Conservation (phyloP, 1,284 basidiomycete species). For the Ganoderma leucocontextum region DNA sequence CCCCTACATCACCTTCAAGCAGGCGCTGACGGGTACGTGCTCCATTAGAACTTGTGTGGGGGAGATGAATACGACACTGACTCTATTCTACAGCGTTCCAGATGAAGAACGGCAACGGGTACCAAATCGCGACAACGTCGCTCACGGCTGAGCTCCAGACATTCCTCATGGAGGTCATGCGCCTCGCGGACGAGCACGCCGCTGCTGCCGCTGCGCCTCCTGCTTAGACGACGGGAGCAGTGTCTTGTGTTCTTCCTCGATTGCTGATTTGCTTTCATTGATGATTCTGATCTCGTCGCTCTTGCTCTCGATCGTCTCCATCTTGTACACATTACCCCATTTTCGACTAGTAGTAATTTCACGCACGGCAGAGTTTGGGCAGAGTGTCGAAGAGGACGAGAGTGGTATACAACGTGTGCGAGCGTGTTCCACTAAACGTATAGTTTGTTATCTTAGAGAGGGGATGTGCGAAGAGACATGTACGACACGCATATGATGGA, state of each 20-base stretch:
- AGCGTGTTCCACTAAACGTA: slow-evolving; percentile 1
- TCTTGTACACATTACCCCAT: slow-evolving; percentile 25
- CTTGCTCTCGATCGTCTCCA: slow-evolving; percentile 23
- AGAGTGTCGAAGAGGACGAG: not conserved
- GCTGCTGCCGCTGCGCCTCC: slow-evolving; percentile 14
- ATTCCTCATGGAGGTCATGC: slow-evolving; percentile 83
- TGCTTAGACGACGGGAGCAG: slow-evolving; percentile 10
- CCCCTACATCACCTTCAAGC: slow-evolving; percentile 77
- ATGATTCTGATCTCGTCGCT: slow-evolving; percentile 27
- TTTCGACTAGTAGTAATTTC: slow-evolving; percentile 23
- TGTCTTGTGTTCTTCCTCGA: not conserved
- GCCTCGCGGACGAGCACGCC: slow-evolving; percentile 53
- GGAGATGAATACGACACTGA: slow-evolving; percentile 4
- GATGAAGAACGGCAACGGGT: slow-evolving; percentile 68
- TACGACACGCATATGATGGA: slow-evolving; percentile 7
- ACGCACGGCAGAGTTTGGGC: not conserved
- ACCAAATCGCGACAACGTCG: slow-evolving; percentile 75
- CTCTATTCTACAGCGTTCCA: slow-evolving; percentile 64
- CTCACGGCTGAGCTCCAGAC: slow-evolving; percentile 79
- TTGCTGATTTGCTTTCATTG: slow-evolving; percentile 11
- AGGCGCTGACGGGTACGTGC: slow-evolving; percentile 70
- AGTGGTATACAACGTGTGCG: not conserved
- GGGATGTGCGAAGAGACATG: not conserved
- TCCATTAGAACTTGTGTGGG: slow-evolving; percentile 3
- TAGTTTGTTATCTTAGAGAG: not conserved